Percentiles rank a stretch among this genome's conserved stretches.
These are phyloP conservation scores for Colletotrichum chlorophyti DNA, from an alignment of 2,329 filamentous ascomycete species.

Conservation along the genomic window DNA sequence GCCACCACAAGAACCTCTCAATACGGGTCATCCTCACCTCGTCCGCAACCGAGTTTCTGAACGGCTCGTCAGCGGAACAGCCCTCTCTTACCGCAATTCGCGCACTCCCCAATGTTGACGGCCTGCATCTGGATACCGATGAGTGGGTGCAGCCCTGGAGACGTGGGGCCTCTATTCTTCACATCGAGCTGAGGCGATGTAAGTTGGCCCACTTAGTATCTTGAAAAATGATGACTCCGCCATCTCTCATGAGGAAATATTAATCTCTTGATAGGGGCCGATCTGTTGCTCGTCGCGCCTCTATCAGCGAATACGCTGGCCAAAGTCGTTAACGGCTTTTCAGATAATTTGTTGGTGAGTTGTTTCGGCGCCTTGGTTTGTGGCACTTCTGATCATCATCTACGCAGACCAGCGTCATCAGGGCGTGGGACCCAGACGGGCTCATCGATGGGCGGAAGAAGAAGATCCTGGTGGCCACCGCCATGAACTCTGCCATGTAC, in stretches of 20 bases:
- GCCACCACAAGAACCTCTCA: slow-evolving; percentile 62
- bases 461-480: slow-evolving; percentile 77
- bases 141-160: slow-evolving; percentile 86
- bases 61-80: slow-evolving; percentile 78
- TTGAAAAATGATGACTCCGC: too few relatives aligned
- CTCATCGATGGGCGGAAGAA: slow-evolving; percentile 64
- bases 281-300: slow-evolving; percentile 81
- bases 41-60: slow-evolving; percentile 77
- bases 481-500: slow-evolving; percentile 95
- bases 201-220: slow-evolving; percentile 3
- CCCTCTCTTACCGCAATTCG: slow-evolving; percentile 68
- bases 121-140: slow-evolving; percentile 81
- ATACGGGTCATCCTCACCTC: slow-evolving; percentile 86
- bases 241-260: too few relatives aligned
- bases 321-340: slow-evolving; percentile 80
- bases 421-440: slow-evolving; percentile 87
- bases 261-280: too few relatives aligned
- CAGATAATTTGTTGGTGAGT: slow-evolving; percentile 71
- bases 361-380: neutral
- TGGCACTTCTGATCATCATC: neutral
- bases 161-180: slow-evolving; percentile 80
- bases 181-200: slow-evolving; percentile 82
- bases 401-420: slow-evolving; percentile 64
- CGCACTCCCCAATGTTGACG: slow-evolving; percentile 75
- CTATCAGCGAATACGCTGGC: slow-evolving; percentile 86